A percentile compares a stretch with the other conserved stretches of the same genome.
Conservation (phyloP, 176 grass and related monocot species). For the Oryza meyeriana region DNA sequence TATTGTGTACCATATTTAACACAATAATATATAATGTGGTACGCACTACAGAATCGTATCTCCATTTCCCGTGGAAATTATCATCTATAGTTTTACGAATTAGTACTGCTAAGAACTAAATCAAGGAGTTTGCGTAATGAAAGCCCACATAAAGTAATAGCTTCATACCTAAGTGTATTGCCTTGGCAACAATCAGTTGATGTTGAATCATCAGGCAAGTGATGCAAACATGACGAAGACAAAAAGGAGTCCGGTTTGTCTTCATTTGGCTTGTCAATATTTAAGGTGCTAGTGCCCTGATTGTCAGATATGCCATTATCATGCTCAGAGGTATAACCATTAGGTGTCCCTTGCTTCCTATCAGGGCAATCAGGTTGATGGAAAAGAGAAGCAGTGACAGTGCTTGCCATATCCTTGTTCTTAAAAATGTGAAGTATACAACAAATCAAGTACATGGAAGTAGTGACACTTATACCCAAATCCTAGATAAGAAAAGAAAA, state of each 20-base stretch:
- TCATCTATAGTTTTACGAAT: not conserved
- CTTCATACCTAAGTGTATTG: conserved; percentile 69
- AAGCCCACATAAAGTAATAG: conserved; percentile 19
- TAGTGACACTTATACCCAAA: conserved; percentile 66
- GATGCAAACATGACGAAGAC: conserved; percentile 25
- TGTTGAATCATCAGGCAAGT: conserved; percentile 30
- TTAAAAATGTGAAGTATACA: conserved; percentile 98
- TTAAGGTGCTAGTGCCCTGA: conserved; percentile 12
- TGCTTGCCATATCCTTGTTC: conserved; percentile 88
- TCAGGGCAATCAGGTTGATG: conserved; percentile 55
- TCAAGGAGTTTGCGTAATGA: not conserved
- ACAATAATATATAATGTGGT: too few species aligned
- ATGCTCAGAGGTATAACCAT: conserved; percentile 51
- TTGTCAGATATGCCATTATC: conserved; percentile 35
- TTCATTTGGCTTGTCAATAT: conserved; percentile 29
- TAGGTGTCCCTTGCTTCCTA: conserved; percentile 40
- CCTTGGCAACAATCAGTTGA: conserved; percentile 52
- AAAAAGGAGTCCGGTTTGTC: conserved; percentile 23
- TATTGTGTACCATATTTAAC: not conserved
- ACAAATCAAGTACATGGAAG: conserved; percentile 88
- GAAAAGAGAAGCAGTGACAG: conserved; percentile 79
- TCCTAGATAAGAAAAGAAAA: conserved; percentile 56
- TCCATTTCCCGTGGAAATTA: not conserved
- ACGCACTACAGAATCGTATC: too few species aligned
- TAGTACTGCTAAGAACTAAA: conserved; percentile 2